Base-by-base conservation (phyloP, 495 filamentous ascomycete species). In the Choiromyces venosus region DNA sequence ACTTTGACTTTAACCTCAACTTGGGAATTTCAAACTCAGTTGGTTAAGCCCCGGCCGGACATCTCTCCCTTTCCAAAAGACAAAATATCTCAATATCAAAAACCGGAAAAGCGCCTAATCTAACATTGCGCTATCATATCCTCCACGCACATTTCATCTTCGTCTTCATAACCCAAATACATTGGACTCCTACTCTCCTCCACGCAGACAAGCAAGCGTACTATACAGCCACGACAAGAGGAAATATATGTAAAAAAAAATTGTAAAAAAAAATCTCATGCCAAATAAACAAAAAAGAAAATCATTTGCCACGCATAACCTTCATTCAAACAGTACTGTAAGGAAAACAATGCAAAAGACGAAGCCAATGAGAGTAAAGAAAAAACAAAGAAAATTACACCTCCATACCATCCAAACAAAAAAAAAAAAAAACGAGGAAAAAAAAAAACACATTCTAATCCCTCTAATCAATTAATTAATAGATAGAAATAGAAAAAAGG, bases 261-360 rank as follows among this genome's bases (percentile, higher is more conserved):
- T 18, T 16, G 5, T 42, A 42, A 16, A 33, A 33, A 33, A 14
- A 61, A 61, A 14, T 29, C 52, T 33, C 52, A 61, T 61, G 52
- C n/a, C n/a, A n/a, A n/a, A n/a, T n/a, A n/a, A n/a, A n/a, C 52
- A 61, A 61, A n/a, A 61, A 61, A 6, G 67, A 73, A 71, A 77
- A 73, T 46, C 70, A 46, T 67, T 65, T 66, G 74, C 75, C 77
- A 77, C 77, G 75, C 75, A 33, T 35, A 77, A 77, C 72, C 66
- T 39, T 72, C 71, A 56, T 65, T 44, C 38, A 67, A 38, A 74
- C n/a, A n/a, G n/a, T n/a, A n/a, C n/a, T n/a, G 25, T 33, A n/a
- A 35, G 39, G 14, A 69, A 73, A 42, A 69, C 44, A 66, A 72
- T 71, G 72, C 69, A 67, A 65, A 35, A 52, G 52, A 61, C 12